These are phyloP conservation scores for Diaporthe ampelina DNA, from an alignment of 2,329 filamentous ascomycete species.

Conservation along the genomic window DNA sequence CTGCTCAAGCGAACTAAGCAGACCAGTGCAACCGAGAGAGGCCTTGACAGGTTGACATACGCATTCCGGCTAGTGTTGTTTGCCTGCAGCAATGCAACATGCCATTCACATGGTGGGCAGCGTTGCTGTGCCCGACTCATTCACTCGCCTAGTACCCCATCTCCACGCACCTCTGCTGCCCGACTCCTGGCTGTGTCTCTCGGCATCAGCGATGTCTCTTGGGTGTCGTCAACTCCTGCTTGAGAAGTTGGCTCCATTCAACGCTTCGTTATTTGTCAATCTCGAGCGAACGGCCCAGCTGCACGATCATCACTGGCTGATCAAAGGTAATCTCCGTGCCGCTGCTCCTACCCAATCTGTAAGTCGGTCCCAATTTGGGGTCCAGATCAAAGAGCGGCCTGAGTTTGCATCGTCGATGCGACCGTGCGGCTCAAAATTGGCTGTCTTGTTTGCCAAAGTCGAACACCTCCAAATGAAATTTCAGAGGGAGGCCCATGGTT, in stretches of 20 bases:
- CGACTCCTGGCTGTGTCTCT: constrained; percentile 1
- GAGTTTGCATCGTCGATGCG: constrained; percentile 30
- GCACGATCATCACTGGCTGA: constrained; percentile 10
- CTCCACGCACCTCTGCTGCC: background rate
- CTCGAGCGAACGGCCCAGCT: background rate
- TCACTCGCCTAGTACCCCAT: background rate
- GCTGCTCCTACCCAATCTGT: background rate
- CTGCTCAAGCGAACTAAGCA: constrained; percentile 30
- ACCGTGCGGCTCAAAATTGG: constrained; percentile 39
- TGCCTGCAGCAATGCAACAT: constrained; percentile 32
- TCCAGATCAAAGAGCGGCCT: constrained; percentile 11
- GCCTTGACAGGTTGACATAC: background rate
- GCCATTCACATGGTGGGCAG: background rate
- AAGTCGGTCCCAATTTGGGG: constrained; percentile 8
- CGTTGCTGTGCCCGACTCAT: background rate
- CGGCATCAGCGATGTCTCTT: background rate
- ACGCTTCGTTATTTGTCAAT: background rate
- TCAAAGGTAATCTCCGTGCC: constrained; percentile 11
- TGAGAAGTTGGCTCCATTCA: background rate
- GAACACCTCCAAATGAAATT: background rate
- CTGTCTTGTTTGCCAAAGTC: constrained; percentile 5
- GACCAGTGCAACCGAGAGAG: constrained; percentile 13
- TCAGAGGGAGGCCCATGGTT: constrained; percentile 6
- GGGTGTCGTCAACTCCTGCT: background rate
- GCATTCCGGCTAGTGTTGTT: constrained; percentile 15